Evolutionary conservation across 2,329 filamentous ascomycete species (phyloP).

Genomic region (Westerdykella aurantiaca): DNA sequence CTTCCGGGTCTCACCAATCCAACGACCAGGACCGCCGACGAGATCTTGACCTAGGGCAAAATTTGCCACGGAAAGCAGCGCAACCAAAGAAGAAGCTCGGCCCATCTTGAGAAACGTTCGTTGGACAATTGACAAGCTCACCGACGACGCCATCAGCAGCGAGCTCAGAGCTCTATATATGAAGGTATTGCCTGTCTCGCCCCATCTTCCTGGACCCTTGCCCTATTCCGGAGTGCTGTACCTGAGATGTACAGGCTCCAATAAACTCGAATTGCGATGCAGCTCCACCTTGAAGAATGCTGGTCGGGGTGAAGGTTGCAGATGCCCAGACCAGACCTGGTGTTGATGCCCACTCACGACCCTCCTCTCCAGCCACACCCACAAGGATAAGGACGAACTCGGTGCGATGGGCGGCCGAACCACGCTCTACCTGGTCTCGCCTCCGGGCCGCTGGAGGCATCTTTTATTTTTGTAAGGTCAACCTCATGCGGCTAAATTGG

Average conservation of each 20-base stretch:
- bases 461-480: not conserved
- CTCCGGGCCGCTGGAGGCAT: slow-evolving; percentile 2
- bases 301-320: not conserved
- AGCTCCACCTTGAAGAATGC: slow-evolving; percentile 1
- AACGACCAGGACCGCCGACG: slow-evolving; percentile 12
- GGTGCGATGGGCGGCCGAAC: not conserved
- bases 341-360: not conserved
- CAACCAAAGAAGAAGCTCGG: slow-evolving; percentile 15
- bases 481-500: slow-evolving; percentile 7
- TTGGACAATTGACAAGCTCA: not conserved
- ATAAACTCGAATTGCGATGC: slow-evolving; percentile 4
- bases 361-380: not conserved
- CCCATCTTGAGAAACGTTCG: slow-evolving; percentile 15
- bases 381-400: not conserved
- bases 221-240: not conserved
- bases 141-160: not conserved
- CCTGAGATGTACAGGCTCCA: slow-evolving; percentile 3
- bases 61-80: slow-evolving; percentile 16
- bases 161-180: slow-evolving; percentile 6
- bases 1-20: slow-evolving; percentile 28
- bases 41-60: slow-evolving; percentile 2
- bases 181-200: not conserved
- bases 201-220: not conserved
- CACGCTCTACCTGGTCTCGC: slow-evolving; percentile 1
- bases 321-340: not conserved